phyloP scores from a whole-genome alignment of 805 yeast genomes.

The Millerozyma miso region DNA sequence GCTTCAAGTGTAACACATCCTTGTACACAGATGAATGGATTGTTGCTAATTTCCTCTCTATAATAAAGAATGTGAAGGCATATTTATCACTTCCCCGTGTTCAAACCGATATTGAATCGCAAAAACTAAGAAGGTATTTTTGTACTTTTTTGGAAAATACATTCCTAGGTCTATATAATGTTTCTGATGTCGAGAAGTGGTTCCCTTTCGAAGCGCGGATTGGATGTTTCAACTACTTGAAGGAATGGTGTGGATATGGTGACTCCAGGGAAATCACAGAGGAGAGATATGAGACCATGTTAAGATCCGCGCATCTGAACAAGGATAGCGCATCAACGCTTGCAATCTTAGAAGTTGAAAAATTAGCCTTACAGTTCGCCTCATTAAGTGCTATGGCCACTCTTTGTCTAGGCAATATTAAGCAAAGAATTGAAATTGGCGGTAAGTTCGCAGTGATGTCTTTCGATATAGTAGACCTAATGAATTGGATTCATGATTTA shows the following conservation, averaged over 20 bases:
- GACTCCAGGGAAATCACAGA: slow-evolving; percentile 54
- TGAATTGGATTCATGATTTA: slow-evolving; percentile 79
- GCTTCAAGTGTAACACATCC: slow-evolving; percentile 45
- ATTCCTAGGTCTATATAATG: slow-evolving; percentile 50
- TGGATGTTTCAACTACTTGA: slow-evolving; percentile 74
- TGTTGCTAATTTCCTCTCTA: slow-evolving; percentile 55
- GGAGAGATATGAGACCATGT: slow-evolving; percentile 61
- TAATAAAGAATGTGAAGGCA: slow-evolving; percentile 57
- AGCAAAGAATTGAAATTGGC: slow-evolving; percentile 41
- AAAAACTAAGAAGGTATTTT: slow-evolving; percentile 75
- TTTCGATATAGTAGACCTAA: slow-evolving; percentile 63
- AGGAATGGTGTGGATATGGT: slow-evolving; percentile 95
- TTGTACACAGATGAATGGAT: slow-evolving; percentile 67
- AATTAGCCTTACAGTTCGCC: slow-evolving; percentile 61
- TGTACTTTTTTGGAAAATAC: slow-evolving; percentile 76
- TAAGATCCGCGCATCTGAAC: slow-evolving; percentile 35
- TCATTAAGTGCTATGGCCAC: slow-evolving; percentile 83
- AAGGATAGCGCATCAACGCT: slow-evolving; percentile 48
- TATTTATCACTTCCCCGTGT: slow-evolving; percentile 53
- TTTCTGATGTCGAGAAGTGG: slow-evolving; percentile 44
- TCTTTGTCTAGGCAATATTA: slow-evolving; percentile 70
- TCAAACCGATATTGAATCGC: slow-evolving; percentile 67
- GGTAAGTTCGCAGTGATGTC: slow-evolving; percentile 53
- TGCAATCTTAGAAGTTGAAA: slow-evolving; percentile 79
- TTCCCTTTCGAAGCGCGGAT: slow-evolving; percentile 85